Evolutionary conservation across 306 rosid species (phyloP).

Genomic region (Carpinus viminea): DNA sequence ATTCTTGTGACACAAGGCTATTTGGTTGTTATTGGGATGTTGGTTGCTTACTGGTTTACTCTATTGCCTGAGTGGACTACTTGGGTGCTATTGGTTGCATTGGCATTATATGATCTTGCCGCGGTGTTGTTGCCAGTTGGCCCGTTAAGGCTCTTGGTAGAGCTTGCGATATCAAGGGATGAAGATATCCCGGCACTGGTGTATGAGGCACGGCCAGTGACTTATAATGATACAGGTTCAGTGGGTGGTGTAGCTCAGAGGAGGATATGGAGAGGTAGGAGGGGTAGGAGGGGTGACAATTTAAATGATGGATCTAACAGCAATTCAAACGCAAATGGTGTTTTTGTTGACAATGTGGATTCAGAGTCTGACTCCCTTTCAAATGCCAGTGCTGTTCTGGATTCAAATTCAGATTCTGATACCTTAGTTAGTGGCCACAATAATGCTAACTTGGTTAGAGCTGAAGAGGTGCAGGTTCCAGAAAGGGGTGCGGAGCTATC

Average conservation of each 20-base stretch:
- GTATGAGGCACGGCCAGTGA: slow-evolving; percentile 91
- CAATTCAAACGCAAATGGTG: slow-evolving; percentile 24
- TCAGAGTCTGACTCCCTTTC: slow-evolving; percentile 22
- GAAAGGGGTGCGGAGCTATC: slow-evolving; percentile 47
- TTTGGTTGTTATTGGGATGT: slow-evolving; percentile 77
- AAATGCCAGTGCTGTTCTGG: slow-evolving; percentile 13
- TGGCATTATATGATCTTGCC: slow-evolving; percentile 92
- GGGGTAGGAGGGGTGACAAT: slow-evolving; percentile 53
- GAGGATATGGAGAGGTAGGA: slow-evolving; percentile 81
- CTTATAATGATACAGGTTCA: slow-evolving; percentile 32
- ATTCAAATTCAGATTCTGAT: slow-evolving; percentile 25
- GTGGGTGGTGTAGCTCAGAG: slow-evolving; percentile 44
- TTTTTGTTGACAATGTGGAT: slow-evolving; percentile 29
- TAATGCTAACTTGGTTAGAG: slow-evolving; percentile 29
- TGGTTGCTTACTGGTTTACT: slow-evolving; percentile 95
- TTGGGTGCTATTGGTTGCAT: slow-evolving; percentile 80
- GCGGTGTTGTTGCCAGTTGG: slow-evolving; percentile 90
- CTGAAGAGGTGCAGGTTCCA: slow-evolving; percentile 61
- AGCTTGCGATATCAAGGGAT: slow-evolving; percentile 89
- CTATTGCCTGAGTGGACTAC: slow-evolving; percentile 97
- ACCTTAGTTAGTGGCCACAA: slow-evolving; percentile 13
- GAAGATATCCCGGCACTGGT: slow-evolving; percentile 95
- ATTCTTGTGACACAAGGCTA: slow-evolving; percentile 82
- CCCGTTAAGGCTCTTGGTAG: slow-evolving; percentile 79
- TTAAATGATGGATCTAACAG: slow-evolving; percentile 24